Conservation (phyloP, 208 protist species). For the Trichomonas vaginalis region DNA sequence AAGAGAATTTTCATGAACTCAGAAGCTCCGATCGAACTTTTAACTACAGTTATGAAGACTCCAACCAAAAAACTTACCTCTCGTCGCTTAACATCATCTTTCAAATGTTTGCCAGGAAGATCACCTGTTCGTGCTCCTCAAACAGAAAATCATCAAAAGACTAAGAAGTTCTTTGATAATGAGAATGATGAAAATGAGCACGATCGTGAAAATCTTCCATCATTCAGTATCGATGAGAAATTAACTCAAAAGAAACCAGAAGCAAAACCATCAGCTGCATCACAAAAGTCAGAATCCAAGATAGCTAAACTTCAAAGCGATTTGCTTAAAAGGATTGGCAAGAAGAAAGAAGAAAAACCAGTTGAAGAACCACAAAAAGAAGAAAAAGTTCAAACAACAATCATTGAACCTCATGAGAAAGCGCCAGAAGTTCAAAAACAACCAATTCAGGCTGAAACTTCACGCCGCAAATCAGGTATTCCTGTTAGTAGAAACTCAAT, state of each 20-base stretch:
- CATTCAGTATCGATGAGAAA: no score
- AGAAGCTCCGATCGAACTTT: not conserved
- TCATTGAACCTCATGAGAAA: no score
- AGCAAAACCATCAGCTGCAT: no score
- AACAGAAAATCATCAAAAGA: not conserved
- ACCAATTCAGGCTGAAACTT: not conserved
- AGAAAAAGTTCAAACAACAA: no score
- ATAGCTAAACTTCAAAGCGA: no score
- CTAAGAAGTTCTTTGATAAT: not conserved
- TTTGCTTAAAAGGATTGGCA: no score
- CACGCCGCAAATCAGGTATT: not conserved
- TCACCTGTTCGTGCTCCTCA: not conserved
- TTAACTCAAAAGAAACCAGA: no score
- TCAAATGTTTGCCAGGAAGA: not conserved
- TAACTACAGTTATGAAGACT: not conserved
- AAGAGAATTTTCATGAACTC: not conserved
- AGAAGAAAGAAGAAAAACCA: no score
- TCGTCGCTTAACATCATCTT: not conserved
- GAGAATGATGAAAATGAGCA: not conserved
- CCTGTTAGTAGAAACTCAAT: not conserved
- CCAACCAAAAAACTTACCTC: not conserved
- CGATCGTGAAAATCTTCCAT: no score
- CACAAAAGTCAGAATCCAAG: no score
- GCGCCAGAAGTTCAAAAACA: not conserved
- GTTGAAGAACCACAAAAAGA: no score